Base-by-base conservation (phyloP, 345 rosid genomes). In the Angophora floribunda region DNA sequence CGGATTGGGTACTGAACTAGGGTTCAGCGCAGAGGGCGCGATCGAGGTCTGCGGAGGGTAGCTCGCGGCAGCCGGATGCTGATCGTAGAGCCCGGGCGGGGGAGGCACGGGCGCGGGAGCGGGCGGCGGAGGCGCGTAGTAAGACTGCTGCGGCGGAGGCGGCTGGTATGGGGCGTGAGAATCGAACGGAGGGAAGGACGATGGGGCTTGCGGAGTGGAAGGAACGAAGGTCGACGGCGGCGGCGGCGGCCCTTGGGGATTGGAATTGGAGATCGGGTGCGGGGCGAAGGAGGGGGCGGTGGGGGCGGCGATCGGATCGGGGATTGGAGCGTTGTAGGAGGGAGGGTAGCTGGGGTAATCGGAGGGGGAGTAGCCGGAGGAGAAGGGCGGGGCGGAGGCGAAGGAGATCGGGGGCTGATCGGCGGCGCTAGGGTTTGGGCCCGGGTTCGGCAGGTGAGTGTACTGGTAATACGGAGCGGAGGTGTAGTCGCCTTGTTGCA, bases 351-450 rank as follows among this genome's bases (percentile, higher is more conserved):
- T 80, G 14, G 97, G 85, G 93, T 91, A 94, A 90, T 97, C 98
- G n/a, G 92, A 57, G 28, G 94, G 85, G 2, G 93, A 36, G 91
- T 93, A 94, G 85, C 93, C 91, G 88, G 95, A 84, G 59, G 90
- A 75, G 90, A 92, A 95, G 7, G 99, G 99, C 14, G 99, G 97
- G 0, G 99, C 99, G 2, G 99, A 97, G 2, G 99, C 99, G 95
- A 88, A 85, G 57, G 87, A 44, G 67, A 85, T 85, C 87, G 59
- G 87, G 67, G 87, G 87, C 9, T 30, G 86, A 49, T 95, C 97
- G 53, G 94, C 91, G 7, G 93, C 92, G 52, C 86, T 89, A 2
- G 95, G 94, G 57, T 47, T 87, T 3, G 93, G 91, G 89, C 82
- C 91, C 63, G 96, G 93, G 91, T 92, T 96, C 89, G 90, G 94